These are phyloP conservation scores for Septoria linicola DNA, from an alignment of 2,329 filamentous ascomycete genomes.

Conservation along the genomic window DNA sequence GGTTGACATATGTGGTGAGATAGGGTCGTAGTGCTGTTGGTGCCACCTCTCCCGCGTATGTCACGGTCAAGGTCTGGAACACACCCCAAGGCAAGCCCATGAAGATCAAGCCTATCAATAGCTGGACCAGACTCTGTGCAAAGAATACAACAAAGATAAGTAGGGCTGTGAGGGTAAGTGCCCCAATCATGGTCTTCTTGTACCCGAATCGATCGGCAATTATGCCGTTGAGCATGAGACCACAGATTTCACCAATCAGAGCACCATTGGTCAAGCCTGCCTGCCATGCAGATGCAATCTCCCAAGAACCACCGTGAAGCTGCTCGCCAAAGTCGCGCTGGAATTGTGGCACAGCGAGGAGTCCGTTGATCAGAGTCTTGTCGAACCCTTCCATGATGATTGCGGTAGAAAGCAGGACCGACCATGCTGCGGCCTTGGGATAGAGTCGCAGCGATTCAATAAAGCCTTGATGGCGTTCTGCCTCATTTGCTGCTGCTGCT, in stretches of 20 bases:
- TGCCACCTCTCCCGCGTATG: conserved; percentile 43
- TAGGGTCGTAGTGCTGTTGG: conserved; percentile 31
- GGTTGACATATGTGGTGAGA: conserved; percentile 34
- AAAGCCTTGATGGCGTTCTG: conserved; percentile 11
- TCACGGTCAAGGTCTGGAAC: conserved; percentile 36
- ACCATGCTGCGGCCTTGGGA: conserved; percentile 20
- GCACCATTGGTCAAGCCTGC: conserved; percentile 57
- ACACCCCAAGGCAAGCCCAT: conserved; percentile 44
- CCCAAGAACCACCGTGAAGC: conserved; percentile 43
- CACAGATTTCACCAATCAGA: conserved; percentile 57
- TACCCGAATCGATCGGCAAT: conserved; percentile 54
- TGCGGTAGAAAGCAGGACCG: conserved; percentile 16
- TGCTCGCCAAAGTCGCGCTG: conserved; percentile 41
- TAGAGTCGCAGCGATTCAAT: conserved; percentile 17
- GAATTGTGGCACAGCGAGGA: conserved; percentile 40
- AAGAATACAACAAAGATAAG: conserved; percentile 55
- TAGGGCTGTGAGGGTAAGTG: conserved; percentile 52
- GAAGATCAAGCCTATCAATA: conserved; percentile 41
- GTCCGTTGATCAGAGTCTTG: conserved; percentile 37
- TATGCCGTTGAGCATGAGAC: conserved; percentile 65
- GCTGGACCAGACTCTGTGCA: conserved; percentile 35
- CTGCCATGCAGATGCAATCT: conserved; percentile 58
- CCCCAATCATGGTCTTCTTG: conserved; percentile 57
- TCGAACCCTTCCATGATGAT: conserved; percentile 46
- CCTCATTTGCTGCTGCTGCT: conserved; percentile 12